Evolutionary conservation across 75 land plant genomes (phyloP).

Genomic region (Pinus albicaulis): DNA sequence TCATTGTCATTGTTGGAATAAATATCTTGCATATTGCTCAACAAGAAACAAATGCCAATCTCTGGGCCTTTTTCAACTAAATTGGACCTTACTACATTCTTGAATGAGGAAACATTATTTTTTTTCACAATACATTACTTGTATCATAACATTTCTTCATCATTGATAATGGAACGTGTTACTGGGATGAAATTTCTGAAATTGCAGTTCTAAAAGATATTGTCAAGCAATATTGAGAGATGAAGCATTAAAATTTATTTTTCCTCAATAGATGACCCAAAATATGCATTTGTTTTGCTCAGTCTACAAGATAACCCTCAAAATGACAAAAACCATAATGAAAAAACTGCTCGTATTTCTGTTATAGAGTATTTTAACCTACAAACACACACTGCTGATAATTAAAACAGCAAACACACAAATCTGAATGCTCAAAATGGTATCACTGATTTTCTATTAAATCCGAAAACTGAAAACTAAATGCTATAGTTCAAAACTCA

Average conservation of each 20-base stretch:
- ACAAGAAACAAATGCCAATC: neutral
- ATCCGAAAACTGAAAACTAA: too few relatives aligned
- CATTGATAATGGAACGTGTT: neutral
- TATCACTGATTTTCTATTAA: too few relatives aligned
- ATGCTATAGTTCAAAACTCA: too few relatives aligned
- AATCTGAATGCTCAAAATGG: too few relatives aligned
- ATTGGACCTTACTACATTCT: neutral
- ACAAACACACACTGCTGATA: too few relatives aligned
- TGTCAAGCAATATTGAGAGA: neutral
- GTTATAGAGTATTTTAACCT: too few relatives aligned
- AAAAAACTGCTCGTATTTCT: too few relatives aligned
- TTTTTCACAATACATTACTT: neutral
- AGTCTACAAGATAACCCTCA: too few relatives aligned
- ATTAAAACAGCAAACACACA: too few relatives aligned
- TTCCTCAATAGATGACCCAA: neutral
- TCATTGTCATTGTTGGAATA: neutral
- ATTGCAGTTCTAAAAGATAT: neutral
- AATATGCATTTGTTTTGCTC: too few relatives aligned
- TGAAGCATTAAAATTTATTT: neutral
- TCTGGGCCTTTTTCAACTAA: neutral
- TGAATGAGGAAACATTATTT: neutral
- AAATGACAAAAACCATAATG: too few relatives aligned
- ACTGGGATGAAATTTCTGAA: neutral
- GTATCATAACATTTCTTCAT: neutral
- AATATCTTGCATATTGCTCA: neutral